Base-by-base conservation (phyloP, 371 early-diverging fungal species). In the Funneliformis caledonium region DNA sequence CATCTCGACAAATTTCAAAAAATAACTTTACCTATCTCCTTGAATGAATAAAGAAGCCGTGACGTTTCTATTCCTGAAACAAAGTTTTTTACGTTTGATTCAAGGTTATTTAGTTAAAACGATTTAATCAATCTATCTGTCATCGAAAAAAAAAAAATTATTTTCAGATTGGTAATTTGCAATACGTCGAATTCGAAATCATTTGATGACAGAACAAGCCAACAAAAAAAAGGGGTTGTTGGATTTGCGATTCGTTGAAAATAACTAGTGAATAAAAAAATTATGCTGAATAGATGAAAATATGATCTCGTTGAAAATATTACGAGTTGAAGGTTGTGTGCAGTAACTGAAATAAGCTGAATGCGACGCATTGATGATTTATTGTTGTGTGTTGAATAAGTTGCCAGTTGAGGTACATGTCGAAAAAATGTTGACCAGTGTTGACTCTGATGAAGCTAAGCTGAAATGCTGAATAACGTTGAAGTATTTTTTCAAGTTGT, bases 391-490 rank as follows among this genome's bases (percentile, higher is more conserved):
- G 76, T 43, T 76, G 76, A 76, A 26, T 62, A 62, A 76, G 76
- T 76, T 76, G 78, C 48, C 50, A 78, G 78, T 42, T 67, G 78
- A 67, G 33, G 78, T 78, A 78, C 78, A 78, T 43, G 68, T 64
- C 78, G 78, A 78, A 67, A 67, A 62, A 78, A 22, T 67, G 78
- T 26, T 78, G 64, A 50, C 62, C 78, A 50, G 70, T 78, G 78
- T 67, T 64, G 65, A 50, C n/a, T 50, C 48, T 78, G 56, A n/a
- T 76, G 74, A 73, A 76, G 78, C 78, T 78, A 78, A 78, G 69
- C 48, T 78, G 65, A 68, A 67, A 62, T 22, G 64, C 62, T 62
- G 76, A 76, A 43, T 19, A 43, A 31, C 45, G 64, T 37, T n/a
- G 60, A 59, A 31, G 47, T 59, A 26, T 56, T 37, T 26, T 37